A percentile compares a stretch with the other conserved stretches of the same genome.
Evolutionary conservation across 2,329 filamentous ascomycete species (phyloP).

Genomic region (Colletotrichum sp.): DNA sequence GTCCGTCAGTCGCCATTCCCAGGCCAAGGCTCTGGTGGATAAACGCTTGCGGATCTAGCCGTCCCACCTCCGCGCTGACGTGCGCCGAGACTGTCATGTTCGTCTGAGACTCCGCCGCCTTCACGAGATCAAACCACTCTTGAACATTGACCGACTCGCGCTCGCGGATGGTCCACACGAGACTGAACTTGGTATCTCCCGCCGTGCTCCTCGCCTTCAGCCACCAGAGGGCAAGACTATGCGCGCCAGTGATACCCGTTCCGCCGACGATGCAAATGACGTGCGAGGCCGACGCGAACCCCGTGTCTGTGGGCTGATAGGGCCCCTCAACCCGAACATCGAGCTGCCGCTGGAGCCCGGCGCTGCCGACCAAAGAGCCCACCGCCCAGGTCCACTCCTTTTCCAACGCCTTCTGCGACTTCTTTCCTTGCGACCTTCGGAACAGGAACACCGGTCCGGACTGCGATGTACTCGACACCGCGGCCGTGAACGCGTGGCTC

Average conservation of each 20-base stretch:
- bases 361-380: neutral
- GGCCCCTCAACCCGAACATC: neutral
- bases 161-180: neutral
- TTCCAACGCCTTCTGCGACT: neutral
- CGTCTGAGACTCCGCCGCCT: neutral
- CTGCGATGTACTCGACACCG: neutral
- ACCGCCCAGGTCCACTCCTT: conserved; percentile 20
- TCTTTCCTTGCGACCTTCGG: neutral
- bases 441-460: conserved; percentile 8
- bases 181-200: neutral
- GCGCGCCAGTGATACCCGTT: neutral
- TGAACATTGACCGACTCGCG: neutral
- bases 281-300: neutral
- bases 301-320: neutral
- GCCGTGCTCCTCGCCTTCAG: neutral
- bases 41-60: neutral
- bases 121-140: neutral
- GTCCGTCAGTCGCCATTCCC: neutral
- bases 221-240: conserved; percentile 2
- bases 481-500: conserved; percentile 22
- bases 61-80: neutral
- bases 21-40: neutral
- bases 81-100: neutral
- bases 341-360: neutral
- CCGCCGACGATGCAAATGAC: neutral